These are phyloP conservation scores for Venturiaceae sp. DNA, from an alignment of 2,329 filamentous ascomycete genomes.

Conservation along the genomic window DNA sequence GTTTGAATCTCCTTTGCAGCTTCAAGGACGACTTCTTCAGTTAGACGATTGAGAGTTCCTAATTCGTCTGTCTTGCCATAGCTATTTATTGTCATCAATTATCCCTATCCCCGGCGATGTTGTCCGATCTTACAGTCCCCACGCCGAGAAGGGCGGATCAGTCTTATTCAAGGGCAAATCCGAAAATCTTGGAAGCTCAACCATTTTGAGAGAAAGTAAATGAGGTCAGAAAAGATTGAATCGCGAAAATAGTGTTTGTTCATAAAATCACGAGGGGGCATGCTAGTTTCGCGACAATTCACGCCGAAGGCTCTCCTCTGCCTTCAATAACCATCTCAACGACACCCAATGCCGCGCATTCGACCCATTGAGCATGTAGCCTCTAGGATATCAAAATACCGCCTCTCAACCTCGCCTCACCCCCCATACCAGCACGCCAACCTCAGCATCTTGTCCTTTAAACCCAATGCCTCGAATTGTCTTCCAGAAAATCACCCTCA, in stretches of 20 bases:
- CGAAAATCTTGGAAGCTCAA: constrained; percentile 35
- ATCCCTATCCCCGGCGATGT: background rate
- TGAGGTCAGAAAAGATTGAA: too few species aligned
- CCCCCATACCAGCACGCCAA: too few species aligned
- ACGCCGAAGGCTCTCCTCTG: too few species aligned
- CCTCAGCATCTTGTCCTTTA: too few species aligned
- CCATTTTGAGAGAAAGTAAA: constrained; percentile 6
- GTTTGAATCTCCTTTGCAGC: constrained; percentile 44
- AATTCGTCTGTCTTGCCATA: constrained; percentile 41
- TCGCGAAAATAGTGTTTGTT: too few species aligned
- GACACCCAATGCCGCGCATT: background rate
- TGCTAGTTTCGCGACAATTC: too few species aligned
- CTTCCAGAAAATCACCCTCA: too few species aligned
- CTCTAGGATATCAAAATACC: background rate
- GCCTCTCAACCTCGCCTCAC: background rate
- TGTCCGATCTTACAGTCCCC: constrained; percentile 18
- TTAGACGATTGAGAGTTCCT: constrained; percentile 52
- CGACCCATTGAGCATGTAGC: background rate
- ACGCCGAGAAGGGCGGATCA: constrained; percentile 35
- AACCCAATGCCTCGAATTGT: too few species aligned
- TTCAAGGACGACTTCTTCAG: constrained; percentile 40
- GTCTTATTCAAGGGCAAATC: constrained; percentile 36
- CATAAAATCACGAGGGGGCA: too few species aligned
- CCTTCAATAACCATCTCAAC: background rate
- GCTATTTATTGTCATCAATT: background rate